Evolutionary conservation across 805 yeast species (phyloP).

Genomic region (Pichia sporocuriosa): DNA sequence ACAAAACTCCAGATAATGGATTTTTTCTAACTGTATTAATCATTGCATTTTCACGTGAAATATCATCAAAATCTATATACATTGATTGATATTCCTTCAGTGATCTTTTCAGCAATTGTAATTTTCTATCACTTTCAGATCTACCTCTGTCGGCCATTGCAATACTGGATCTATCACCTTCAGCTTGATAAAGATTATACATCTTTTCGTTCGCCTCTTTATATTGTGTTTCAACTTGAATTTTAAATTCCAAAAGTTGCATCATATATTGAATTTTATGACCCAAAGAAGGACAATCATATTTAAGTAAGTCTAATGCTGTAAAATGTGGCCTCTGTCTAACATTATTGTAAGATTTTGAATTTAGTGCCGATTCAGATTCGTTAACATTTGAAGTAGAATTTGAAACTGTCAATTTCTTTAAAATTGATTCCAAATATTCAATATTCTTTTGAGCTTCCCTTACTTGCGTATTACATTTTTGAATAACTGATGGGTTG

Average conservation of each 20-base stretch:
- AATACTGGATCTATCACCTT: constrained; percentile 81
- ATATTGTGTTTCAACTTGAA: constrained; percentile 91
- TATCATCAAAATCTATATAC: constrained; percentile 67
- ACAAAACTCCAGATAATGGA: constrained; percentile 75
- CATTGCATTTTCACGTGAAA: constrained; percentile 57
- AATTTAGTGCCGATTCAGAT: not conserved
- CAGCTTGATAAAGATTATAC: constrained; percentile 76
- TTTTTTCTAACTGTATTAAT: constrained; percentile 70
- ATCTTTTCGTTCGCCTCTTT: constrained; percentile 88
- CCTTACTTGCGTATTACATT: constrained; percentile 82
- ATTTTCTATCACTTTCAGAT: constrained; percentile 76
- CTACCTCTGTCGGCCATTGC: constrained; percentile 87
- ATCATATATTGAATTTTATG: constrained; percentile 93
- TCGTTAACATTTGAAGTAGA: not conserved
- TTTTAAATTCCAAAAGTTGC: constrained; percentile 87
- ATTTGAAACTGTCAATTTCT: constrained; percentile 36
- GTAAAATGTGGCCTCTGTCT: constrained; percentile 44
- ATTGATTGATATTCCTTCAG: constrained; percentile 84
- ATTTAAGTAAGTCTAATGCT: constrained; percentile 74
- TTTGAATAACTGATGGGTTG: constrained; percentile 79
- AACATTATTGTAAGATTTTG: constrained; percentile 7
- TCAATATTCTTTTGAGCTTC: constrained; percentile 91
- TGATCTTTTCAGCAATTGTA: constrained; percentile 75
- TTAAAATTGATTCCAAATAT: constrained; percentile 72
- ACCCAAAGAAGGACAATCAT: constrained; percentile 91